Base-by-base conservation (phyloP, 768 basidiomycete genomes). In the Coprinopsis strossmayeri region DNA sequence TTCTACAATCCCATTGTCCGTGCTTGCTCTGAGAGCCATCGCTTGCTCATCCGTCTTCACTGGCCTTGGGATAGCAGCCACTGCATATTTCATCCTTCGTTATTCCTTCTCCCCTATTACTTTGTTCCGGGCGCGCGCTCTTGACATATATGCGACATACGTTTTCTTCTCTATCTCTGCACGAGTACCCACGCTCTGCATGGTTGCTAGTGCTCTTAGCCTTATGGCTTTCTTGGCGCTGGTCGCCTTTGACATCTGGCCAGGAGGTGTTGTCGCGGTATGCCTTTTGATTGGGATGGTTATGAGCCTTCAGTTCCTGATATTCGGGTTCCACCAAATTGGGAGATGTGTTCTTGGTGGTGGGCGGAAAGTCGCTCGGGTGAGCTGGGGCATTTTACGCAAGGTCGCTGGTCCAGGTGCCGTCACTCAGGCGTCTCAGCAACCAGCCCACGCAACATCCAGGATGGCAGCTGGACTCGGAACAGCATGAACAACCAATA, bases 101-200 rank as follows among this genome's bases (percentile, higher is more conserved):
- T 89, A 87, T 59, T 72, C 67, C 52, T 78, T 50, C 43, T 44
- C 49, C 21, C 42, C 49, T 0, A 5, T 35, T 5, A 4, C 10
- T 25, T 24, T 42, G 43, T 20, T 13, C 18, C 60, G 82, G 76
- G 52, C 35, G 3, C 71, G 74, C 21, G 73, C 85, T 0, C 61
- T 57, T 5, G 85, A 85, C 56, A 52, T 87, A 26, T 82, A 78
- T 53, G 69, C 67, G 20, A 71, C 72, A 9, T 83, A 82, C 60
- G 69, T 84, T 49, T 87, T 85, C 67, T 88, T 88, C 61, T 70
- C 79, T 24, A 69, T 88, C 12, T 78, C 81, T 1, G 71, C 84
- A 4, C 75, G 84, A 18, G 65, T 85, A 11, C 86, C 85, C 0
- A 72, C 77, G 0, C 53, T 86, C 5, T 79, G 80, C 59, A 77